Evolutionary conservation across 331 rosid species (phyloP).

Genomic region (Rhamnella rubrinervis): DNA sequence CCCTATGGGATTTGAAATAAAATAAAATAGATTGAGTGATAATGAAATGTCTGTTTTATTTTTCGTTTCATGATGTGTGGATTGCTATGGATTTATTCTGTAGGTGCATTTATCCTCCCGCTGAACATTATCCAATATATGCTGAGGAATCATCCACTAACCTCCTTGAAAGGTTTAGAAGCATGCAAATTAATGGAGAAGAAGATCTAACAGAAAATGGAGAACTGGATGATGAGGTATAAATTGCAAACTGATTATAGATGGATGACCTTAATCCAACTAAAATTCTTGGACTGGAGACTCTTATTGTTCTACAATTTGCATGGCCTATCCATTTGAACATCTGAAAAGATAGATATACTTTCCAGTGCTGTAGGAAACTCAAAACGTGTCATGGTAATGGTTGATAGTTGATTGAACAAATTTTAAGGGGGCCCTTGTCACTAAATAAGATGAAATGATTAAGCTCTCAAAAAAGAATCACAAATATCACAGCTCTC

Average conservation of each 20-base stretch:
- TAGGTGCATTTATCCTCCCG: slow-evolving; percentile 40
- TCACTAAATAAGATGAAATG: background rate
- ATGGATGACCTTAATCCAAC: background rate
- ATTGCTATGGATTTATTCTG: slow-evolving; percentile 8
- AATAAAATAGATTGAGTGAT: background rate
- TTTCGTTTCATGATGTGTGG: slow-evolving; percentile 3
- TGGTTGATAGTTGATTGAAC: background rate
- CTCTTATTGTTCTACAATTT: background rate
- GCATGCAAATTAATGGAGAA: slow-evolving; percentile 35
- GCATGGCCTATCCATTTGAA: background rate
- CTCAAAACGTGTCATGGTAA: background rate
- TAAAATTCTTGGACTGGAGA: slow-evolving; percentile 2
- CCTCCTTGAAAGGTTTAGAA: slow-evolving; percentile 41
- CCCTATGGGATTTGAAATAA: too few relatives aligned
- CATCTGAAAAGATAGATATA: background rate
- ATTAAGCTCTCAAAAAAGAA: background rate
- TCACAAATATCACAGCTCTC: background rate
- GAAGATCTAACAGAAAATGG: slow-evolving; percentile 37
- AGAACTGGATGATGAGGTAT: slow-evolving; percentile 41
- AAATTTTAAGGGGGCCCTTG: background rate
- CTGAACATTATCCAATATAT: slow-evolving; percentile 38
- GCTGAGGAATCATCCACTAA: slow-evolving; percentile 33
- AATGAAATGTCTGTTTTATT: background rate
- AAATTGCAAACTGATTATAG: background rate
- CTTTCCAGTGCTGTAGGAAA: background rate